Conservation (phyloP, 768 basidiomycete species). For the Suillus tomentosus region DNA sequence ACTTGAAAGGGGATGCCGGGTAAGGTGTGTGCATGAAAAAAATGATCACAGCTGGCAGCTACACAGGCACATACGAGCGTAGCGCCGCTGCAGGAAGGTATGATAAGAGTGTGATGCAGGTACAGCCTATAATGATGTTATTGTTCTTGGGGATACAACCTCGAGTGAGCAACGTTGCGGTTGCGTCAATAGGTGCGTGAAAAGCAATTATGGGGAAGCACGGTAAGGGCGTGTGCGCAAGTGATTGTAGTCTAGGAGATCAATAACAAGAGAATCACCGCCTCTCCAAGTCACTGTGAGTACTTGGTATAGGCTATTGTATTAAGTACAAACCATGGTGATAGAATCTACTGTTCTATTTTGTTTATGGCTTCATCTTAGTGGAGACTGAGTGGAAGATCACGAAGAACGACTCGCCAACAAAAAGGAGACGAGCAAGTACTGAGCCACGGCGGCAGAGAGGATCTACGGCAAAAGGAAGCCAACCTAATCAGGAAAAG, state of each 20-base stretch:
- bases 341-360: background rate
- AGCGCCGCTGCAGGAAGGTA: conserved; percentile 2
- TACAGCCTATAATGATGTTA: conserved; percentile 1
- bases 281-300: background rate
- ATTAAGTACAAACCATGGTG: background rate
- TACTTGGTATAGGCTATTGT: background rate
- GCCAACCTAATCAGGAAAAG: conserved; percentile 10
- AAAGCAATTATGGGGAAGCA: conserved; percentile 7
- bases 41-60: background rate
- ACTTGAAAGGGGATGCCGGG: conserved; percentile 14
- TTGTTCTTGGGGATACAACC: conserved; percentile 15
- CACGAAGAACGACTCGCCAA: background rate
- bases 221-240: conserved; percentile 3
- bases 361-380: background rate
- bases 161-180: conserved; percentile 28
- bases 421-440: background rate
- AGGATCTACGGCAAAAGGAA: conserved; percentile 5
- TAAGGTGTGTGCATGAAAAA: conserved; percentile 8
- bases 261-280: conserved; percentile 3
- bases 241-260: conserved; percentile 19
- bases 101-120: conserved; percentile 12
- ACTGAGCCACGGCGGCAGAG: background rate
- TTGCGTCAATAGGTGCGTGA: conserved; percentile 5
- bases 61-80: background rate
- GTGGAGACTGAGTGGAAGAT: conserved; percentile 6